Base-by-base conservation (phyloP, 2,329 filamentous ascomycete genomes). In the Exophiala lecanii-corni region DNA sequence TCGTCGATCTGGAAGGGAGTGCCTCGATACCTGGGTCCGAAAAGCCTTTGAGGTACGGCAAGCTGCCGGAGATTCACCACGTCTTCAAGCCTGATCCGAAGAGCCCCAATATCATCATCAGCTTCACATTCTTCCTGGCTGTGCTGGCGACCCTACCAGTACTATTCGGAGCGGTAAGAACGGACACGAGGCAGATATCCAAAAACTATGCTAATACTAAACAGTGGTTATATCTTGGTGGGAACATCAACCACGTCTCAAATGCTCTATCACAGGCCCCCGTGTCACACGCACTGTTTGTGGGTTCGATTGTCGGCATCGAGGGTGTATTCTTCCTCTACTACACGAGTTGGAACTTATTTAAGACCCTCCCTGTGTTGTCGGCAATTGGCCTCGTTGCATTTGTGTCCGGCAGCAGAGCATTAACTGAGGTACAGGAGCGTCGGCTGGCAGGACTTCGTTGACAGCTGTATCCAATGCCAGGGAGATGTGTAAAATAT, bases 281-380 rank as follows among this genome's bases (percentile, higher is more conserved):
- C 2, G 57, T 95, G 32, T 83, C 91, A 4, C 91, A 98, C 62
- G 72, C 72, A 20, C 65, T 89, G 23, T 98, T 97, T 72, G 85
- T 94, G 55, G 86, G 85, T 39, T 95, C 89, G 4, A 80, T 98
- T 43, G 49, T 95, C 28, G 81, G 82, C 16, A 86, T 98, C 73
- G 92, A 98, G 66, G 85, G 78, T 12, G 81, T 95, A 43, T 96
- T 98, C 69, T 91, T 92, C 72, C 69, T 95, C 54, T 98, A 98
- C 75, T 97, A 97, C 69, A 84, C 78, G 40, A 79, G 71, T 60
- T 96, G 91, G 89, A 95, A 83, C 60, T 73, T 98, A 34, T 95
- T 97, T 75, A 84, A 95, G 71, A 81, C 80, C 10, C 73, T 98
- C 37, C 89, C 89, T 3, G 81, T 81, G 18, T 81, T 84, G 41